A percentile compares a stretch with the other conserved stretches of the same genome.
Conservation (phyloP, 129 eudicot species). For the Scalesia atractyloides region DNA sequence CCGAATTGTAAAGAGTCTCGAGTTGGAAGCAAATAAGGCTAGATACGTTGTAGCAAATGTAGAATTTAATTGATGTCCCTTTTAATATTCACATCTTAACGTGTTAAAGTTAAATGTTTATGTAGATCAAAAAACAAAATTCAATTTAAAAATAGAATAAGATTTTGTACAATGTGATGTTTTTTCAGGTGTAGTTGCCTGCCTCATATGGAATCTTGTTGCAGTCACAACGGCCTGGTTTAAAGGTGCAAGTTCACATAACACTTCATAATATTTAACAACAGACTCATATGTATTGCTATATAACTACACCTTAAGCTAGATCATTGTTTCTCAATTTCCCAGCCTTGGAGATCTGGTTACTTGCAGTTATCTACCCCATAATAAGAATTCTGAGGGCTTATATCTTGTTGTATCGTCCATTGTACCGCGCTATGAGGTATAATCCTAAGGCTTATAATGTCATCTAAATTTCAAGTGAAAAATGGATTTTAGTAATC, state of each 20-base stretch:
- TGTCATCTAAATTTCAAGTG: too few species aligned
- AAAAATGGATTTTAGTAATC: too few species aligned
- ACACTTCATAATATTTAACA: background rate
- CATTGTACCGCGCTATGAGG: slow-evolving; percentile 87
- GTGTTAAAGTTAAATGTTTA: background rate
- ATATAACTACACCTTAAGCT: background rate
- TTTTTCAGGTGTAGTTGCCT: slow-evolving; percentile 13
- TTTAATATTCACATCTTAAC: background rate
- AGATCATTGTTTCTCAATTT: background rate
- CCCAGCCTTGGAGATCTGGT: slow-evolving; percentile 58
- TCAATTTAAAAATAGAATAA: background rate
- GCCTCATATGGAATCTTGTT: slow-evolving; percentile 26
- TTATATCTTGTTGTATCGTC: slow-evolving; percentile 70
- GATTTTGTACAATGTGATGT: background rate
- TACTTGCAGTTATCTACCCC: slow-evolving; percentile 67
- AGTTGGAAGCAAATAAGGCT: background rate
- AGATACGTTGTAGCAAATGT: background rate
- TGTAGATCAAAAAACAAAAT: background rate
- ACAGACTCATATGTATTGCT: background rate
- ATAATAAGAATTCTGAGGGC: slow-evolving; percentile 65
- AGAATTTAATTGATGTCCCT: background rate
- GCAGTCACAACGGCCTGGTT: slow-evolving; percentile 10
- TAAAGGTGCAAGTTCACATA: slow-evolving; percentile 7
- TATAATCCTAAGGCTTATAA: slow-evolving; percentile 17
- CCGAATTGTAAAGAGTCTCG: background rate